Evolutionary conservation across 768 basidiomycete species (phyloP), one percentile per base, ranked within the genome.

Genomic region (Russula griseocarnosa): DNA sequence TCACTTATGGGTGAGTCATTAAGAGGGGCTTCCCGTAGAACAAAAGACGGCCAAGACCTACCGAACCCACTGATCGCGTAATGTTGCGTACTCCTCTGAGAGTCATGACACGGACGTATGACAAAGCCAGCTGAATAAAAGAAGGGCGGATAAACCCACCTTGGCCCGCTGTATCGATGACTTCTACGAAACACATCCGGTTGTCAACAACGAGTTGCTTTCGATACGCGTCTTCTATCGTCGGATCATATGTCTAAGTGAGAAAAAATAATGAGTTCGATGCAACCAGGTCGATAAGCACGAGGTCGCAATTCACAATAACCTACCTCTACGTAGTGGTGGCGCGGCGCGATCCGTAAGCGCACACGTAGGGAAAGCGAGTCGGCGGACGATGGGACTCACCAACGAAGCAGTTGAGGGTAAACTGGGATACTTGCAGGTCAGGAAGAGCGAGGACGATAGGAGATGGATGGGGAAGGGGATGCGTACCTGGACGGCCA

Each of bases 31-130:
- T 50, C 32, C 58, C 58, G 47, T 56, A 52, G 67, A 64, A 59
- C 49, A 55, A 58, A 49, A 58, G 50, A 58, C 24, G 54, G 53
- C 38, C 16, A 42, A 50, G 51, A 81, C 88, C 76, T 66, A 96
- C 94, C 94, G 86, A 70, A 97, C 93, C 94, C 94, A 98, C 76
- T 98, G 95, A 79, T 97, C 94, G 69, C 94, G 87, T 68, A 98
- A 81, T 55, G 95, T 94, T 56, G 93, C 93, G 70, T 96, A 98
- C 74, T 97, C 94, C 90, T 98, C 94, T 97, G 75, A 54, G 30
- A 62, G 57, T 61, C 63, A 66, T 62, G 67, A 68, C 14, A 34
- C 59, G 70, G 71, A 66, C 62, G 66, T 66, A 62, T 52, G 59
- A 57, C 60, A 34, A 57, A 55, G 65, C 56, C 34, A 56, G 49